Conservation (phyloP, 768 basidiomycete species). For the Clavulina sp. region DNA sequence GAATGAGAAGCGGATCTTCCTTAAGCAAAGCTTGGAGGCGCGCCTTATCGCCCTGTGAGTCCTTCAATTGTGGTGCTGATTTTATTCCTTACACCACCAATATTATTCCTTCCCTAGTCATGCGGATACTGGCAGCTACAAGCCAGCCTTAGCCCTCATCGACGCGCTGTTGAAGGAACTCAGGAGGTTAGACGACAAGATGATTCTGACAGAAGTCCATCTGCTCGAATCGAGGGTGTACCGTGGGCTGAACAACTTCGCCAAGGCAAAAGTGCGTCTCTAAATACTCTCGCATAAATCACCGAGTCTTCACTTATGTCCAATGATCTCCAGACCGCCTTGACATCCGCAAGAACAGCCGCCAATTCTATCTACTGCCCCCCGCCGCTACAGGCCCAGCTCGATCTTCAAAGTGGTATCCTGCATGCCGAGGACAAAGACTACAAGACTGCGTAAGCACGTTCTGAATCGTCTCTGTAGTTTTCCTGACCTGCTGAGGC, state of each 20-base stretch:
- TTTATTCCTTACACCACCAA: slow-evolving; percentile 3
- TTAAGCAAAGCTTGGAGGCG: slow-evolving; percentile 86
- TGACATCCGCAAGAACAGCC: slow-evolving; percentile 82
- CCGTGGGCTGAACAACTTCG: slow-evolving; percentile 71
- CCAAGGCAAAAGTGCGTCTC: slow-evolving; percentile 64
- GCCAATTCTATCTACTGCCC: slow-evolving; percentile 93
- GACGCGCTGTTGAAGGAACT: slow-evolving; percentile 82
- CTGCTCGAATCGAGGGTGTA: slow-evolving; percentile 85
- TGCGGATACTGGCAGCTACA: slow-evolving; percentile 58
- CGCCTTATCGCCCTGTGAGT: slow-evolving; percentile 50
- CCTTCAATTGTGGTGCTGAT: slow-evolving; percentile 4
- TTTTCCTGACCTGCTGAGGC: neutral
- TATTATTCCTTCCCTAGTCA: slow-evolving; percentile 5
- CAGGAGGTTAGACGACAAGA: slow-evolving; percentile 88
- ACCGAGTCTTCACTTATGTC: neutral
- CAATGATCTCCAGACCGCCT: slow-evolving; percentile 41
- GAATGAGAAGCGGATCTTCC: slow-evolving; percentile 81
- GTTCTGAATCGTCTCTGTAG: neutral
- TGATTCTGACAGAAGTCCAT: slow-evolving; percentile 93
- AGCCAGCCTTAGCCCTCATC: slow-evolving; percentile 63
- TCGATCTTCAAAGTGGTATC: slow-evolving; percentile 55
- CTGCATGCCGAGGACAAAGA: slow-evolving; percentile 96
- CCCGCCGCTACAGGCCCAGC: slow-evolving; percentile 38
- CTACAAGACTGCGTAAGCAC: slow-evolving; percentile 59
- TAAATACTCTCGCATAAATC: neutral